Evolutionary conservation across 2,329 filamentous ascomycete genomes (phyloP), one percentile per base, ranked within the genome.

Genomic region (Cladophialophora chaetospira): DNA sequence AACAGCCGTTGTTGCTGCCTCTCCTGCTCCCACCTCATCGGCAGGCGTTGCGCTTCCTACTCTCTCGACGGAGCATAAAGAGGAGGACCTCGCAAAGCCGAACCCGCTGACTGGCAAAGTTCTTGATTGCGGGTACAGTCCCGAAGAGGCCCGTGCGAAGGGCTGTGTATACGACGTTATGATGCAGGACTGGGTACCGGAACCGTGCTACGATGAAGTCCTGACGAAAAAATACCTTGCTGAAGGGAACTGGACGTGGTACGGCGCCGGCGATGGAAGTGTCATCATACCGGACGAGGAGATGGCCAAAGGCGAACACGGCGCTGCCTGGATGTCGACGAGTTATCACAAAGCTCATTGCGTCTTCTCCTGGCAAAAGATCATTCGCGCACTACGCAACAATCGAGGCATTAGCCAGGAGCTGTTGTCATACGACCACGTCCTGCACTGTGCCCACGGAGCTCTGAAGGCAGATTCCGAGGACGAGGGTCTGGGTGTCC

Each of bases 101-200:
- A 23, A 51, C 25, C 3, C 3, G 28, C 13, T 59, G 42, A 21
- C 8, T 21, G 53, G 45, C 17, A 45, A 42, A 29, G 44, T 60
- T 21, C 55, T 55, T 33, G 55, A 61, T 3, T 63, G 61, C 33
- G 61, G 61, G 45, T 35, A 45, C 15, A 57, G 44, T 23, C 33
- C 50, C 8, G 47, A 51, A 11, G 59, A 63, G 48, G 61, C 61
- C 10, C 53, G 57, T 9, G 59, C 43, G 5, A 44, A 54, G 13
- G 61, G 61, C 25, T 63, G 61, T 31, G 61, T 63, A 10, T 63
- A 60, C 61, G 61, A 63, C 51, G 60, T 63, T 13, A 62, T 63
- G 59, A 63, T 62, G 59, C 59, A 62, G 43, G 55, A 60, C 26
- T 63, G 61, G 61, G 60, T 61, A 4, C 61, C 61, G 11, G 55